Base-by-base conservation (phyloP, 768 basidiomycete genomes). In the Cystobasidium onofrii region DNA sequence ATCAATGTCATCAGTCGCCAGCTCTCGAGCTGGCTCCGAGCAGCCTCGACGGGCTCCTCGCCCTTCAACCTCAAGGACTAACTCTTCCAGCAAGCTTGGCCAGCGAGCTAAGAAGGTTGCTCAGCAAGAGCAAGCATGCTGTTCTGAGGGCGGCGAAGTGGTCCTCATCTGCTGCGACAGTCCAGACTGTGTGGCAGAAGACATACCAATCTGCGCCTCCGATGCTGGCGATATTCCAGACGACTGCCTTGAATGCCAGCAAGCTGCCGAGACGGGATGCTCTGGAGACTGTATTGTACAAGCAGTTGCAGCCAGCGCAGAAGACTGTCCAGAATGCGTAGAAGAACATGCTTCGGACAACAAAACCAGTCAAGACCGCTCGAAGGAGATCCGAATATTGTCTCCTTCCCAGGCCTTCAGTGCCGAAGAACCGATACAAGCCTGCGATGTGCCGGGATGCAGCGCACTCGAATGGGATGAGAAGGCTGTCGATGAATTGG, bases 401-500 rank as follows among this genome's bases (percentile, higher is more conserved):
- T 29, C 57, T 15, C 13, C 57, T 2, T 12, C 57, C 57, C 13
- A 60, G 12, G 57, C 57, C 23, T 60, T 60, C 33, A 34, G 23
- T 60, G 57, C 57, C 57, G 65, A 52, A 31, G 69, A 71, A 29
- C 34, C 50, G 36, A 60, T 33, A 34, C 27, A 33, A 33, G 54
- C 54, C 12, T 71, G 69, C 44, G 55, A 55, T 33, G 69, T 34
- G 23, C 69, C 69, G 20, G 69, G 69, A 1, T 71, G 69, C 55
- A 33, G 36, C 31, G 50, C 55, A 44, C 69, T 71, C 10, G 69
- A 71, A 29, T 71, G 69, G 69, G 69, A 71, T 44, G 69, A 71
- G 69, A 33, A 71, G 39, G 69, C 69, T 55, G 55, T 71, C 17
- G 69, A 71, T 27, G 69, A 71, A 55, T 55, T 71, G 69, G 69